Conservation (phyloP, 1,284 basidiomycete genomes). For the Cryptococcus sp. region DNA sequence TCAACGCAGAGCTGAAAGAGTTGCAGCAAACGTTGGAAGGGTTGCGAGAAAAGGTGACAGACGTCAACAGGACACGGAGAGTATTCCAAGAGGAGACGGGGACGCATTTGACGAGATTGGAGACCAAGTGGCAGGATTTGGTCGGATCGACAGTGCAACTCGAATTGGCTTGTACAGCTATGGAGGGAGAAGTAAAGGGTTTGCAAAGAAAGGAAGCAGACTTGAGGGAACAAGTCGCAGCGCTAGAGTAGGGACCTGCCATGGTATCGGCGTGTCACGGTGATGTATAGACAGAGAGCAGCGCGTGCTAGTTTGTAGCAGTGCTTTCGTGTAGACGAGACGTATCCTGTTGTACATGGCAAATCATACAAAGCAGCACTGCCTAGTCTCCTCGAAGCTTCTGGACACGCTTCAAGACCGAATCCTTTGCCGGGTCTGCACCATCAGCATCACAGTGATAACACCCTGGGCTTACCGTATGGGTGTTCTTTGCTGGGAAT, state of each 20-base stretch:
- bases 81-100: conserved; percentile 52
- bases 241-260: conserved; percentile 22
- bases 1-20: conserved; percentile 70
- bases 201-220: conserved; percentile 34
- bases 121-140: conserved; percentile 43
- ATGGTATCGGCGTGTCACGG: no score
- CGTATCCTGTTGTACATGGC: conserved; percentile 25
- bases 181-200: conserved; percentile 42
- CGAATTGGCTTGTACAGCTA: conserved; percentile 44
- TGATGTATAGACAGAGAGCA: no score
- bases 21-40: conserved; percentile 66
- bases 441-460: neutral
- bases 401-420: conserved; percentile 93
- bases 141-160: conserved; percentile 42
- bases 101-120: conserved; percentile 37
- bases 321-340: neutral
- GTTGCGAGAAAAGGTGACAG: conserved; percentile 66
- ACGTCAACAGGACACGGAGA: conserved; percentile 80
- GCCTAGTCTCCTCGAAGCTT: conserved; percentile 80
- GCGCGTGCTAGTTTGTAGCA: neutral
- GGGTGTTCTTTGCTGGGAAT: conserved; percentile 75
- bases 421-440: conserved; percentile 92
- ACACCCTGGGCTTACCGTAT: conserved; percentile 58
- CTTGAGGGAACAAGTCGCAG: conserved; percentile 34
- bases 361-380: neutral